Conservation (phyloP, 352 stramenopile genomes). For the Phytophthora kernoviae region DNA sequence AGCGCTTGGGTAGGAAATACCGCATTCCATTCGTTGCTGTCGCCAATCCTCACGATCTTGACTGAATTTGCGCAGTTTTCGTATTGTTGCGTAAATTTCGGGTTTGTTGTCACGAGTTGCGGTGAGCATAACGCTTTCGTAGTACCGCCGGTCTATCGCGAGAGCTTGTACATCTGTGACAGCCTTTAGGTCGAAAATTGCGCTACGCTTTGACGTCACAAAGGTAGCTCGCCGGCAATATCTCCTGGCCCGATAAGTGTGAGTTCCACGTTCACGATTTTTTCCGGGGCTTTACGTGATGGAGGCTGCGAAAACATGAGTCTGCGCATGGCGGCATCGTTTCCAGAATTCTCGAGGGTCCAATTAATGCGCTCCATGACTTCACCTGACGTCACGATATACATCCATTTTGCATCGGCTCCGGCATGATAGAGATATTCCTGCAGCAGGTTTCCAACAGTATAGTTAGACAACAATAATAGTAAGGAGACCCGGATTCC, state of each 20-base stretch:
- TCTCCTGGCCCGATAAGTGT: constrained; percentile 62
- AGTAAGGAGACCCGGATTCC: neutral
- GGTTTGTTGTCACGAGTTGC: constrained; percentile 49
- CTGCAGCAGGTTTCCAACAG: constrained; percentile 18
- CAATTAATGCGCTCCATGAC: constrained; percentile 74
- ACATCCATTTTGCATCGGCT: constrained; percentile 75
- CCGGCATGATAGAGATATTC: constrained; percentile 75
- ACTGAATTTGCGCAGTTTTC: constrained; percentile 52
- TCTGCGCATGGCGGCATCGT: constrained; percentile 24
- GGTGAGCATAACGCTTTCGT: constrained; percentile 59
- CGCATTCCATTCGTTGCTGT: constrained; percentile 72
- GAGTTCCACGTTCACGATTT: constrained; percentile 77
- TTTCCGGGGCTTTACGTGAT: constrained; percentile 51
- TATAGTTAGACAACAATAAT: neutral
- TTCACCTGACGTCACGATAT: constrained; percentile 69
- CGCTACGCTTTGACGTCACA: constrained; percentile 49
- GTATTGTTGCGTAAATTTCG: constrained; percentile 42
- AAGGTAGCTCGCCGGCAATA: constrained; percentile 69
- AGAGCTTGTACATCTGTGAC: constrained; percentile 68
- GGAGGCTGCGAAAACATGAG: constrained; percentile 31
- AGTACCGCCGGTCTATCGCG: constrained; percentile 63
- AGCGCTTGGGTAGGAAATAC: constrained; percentile 65
- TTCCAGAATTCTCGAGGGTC: constrained; percentile 34
- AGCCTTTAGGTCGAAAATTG: constrained; percentile 71
- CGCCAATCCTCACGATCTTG: constrained; percentile 73